Evolutionary conservation across 2,329 filamentous ascomycete species (phyloP).

Genomic region (Dothideomycetidae sp.): DNA sequence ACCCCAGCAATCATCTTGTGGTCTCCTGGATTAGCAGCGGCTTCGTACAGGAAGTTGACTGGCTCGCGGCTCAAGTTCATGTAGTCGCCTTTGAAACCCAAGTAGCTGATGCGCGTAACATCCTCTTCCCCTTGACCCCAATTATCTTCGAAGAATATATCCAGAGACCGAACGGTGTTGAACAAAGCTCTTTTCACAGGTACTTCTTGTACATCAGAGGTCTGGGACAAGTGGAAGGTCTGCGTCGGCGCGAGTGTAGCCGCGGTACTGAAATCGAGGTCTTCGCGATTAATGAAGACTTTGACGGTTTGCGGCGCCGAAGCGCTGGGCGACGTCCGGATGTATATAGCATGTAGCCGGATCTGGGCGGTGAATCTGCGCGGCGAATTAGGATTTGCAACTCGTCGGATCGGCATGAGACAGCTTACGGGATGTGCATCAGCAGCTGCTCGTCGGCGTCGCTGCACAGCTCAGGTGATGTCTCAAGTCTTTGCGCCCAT

Average conservation of each 20-base stretch:
- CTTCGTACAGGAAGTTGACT: constrained; percentile 79
- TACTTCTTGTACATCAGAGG: constrained; percentile 71
- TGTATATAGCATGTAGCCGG: constrained; percentile 75
- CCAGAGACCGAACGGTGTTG: constrained; percentile 66
- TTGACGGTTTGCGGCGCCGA: constrained; percentile 71
- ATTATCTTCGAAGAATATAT: constrained; percentile 85
- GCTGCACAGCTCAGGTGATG: constrained; percentile 63
- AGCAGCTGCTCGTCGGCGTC: constrained; percentile 89
- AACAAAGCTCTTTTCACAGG: constrained; percentile 79
- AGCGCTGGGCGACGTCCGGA: constrained; percentile 59
- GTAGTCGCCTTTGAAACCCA: constrained; percentile 91
- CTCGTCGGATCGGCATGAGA: constrained; percentile 1
- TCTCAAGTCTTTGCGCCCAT: constrained; percentile 64
- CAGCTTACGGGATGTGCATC: constrained; percentile 69
- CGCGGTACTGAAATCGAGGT: constrained; percentile 71
- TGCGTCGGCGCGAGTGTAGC: constrained; percentile 59
- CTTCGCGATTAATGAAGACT: constrained; percentile 72
- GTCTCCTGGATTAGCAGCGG: constrained; percentile 79
- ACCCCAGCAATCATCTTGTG: constrained; percentile 44
- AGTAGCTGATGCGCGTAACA: constrained; percentile 61
- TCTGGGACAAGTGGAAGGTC: constrained; percentile 61
- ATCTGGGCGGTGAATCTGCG: constrained; percentile 80
- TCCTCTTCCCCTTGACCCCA: constrained; percentile 65
- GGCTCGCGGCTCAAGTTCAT: constrained; percentile 75
- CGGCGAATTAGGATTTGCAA: too few relatives aligned